Conservation (phyloP, 345 rosid genomes). For the Brassica cretica region DNA sequence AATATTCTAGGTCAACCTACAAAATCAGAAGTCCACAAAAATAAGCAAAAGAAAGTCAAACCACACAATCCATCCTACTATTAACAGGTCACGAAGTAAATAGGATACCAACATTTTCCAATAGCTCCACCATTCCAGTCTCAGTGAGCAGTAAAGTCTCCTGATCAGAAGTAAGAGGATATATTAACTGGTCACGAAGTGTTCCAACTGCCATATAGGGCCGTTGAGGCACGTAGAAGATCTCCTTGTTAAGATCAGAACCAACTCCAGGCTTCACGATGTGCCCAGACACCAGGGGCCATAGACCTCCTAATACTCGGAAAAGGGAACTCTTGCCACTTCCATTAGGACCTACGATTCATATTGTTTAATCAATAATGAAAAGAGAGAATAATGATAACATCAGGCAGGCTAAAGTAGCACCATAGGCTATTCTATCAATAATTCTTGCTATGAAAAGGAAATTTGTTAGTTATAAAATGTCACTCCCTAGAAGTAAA, state of each 20-base stretch:
- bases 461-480: too few species aligned
- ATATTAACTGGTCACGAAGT: constrained; percentile 91
- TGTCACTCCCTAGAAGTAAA: too few species aligned
- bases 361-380: constrained; percentile 22
- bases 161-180: constrained; percentile 82
- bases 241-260: constrained; percentile 97
- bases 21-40: constrained; percentile 21
- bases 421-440: too few species aligned
- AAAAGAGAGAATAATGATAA: constrained; percentile 4
- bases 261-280: constrained; percentile 98
- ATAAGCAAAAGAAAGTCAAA: constrained; percentile 12
- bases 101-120: constrained; percentile 70
- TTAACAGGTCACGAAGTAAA: neutral
- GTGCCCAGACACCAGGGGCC: constrained; percentile 94
- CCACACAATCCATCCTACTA: constrained; percentile 26
- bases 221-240: constrained; percentile 96
- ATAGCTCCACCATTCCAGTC: constrained; percentile 80
- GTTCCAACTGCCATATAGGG: constrained; percentile 99
- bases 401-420: neutral
- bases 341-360: constrained; percentile 89
- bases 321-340: constrained; percentile 99
- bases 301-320: constrained; percentile 97
- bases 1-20: constrained; percentile 94
- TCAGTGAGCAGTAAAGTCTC: constrained; percentile 71
- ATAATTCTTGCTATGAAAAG: too few species aligned